Conservation (phyloP, 2,329 filamentous ascomycete species). For the Diaporthe destruens region DNA sequence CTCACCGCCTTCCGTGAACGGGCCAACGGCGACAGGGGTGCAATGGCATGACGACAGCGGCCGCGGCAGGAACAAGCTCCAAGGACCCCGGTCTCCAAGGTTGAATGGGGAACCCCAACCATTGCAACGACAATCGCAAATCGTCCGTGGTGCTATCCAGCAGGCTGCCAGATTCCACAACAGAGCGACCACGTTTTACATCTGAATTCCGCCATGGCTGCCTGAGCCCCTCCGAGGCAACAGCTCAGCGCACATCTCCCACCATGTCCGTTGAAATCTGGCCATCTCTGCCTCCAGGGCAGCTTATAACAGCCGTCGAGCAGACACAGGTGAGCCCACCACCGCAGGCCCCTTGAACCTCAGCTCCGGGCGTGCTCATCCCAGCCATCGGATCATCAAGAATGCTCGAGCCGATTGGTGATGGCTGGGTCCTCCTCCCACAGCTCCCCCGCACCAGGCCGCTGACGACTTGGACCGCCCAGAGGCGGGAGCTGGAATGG, state of each 20-base stretch:
- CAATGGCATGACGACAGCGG: constrained; percentile 15
- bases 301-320: constrained; percentile 64
- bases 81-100: not conserved
- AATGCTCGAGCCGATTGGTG: constrained; percentile 28
- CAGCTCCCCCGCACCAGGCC: not conserved
- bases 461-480: constrained; percentile 40
- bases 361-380: constrained; percentile 33
- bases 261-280: constrained; percentile 71
- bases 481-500: constrained; percentile 68
- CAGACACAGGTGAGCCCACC: constrained; percentile 61
- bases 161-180: constrained; percentile 23
- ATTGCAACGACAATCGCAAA: constrained; percentile 7
- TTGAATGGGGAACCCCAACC: not conserved
- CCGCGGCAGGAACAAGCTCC: constrained; percentile 11
- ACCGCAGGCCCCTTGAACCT: not conserved
- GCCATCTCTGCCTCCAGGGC: constrained; percentile 64
- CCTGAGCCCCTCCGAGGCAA: constrained; percentile 43
- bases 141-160: not conserved
- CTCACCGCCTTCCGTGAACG: constrained; percentile 21
- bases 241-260: constrained; percentile 29
- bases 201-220: constrained; percentile 44
- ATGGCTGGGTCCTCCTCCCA: constrained; percentile 37
- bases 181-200: not conserved
- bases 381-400: not conserved
- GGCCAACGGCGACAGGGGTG: not conserved